Evolutionary conservation across 2,329 filamentous ascomycete genomes (phyloP), one percentile per base, ranked within the genome.

Genomic region (Lachnellula subtilissima): DNA sequence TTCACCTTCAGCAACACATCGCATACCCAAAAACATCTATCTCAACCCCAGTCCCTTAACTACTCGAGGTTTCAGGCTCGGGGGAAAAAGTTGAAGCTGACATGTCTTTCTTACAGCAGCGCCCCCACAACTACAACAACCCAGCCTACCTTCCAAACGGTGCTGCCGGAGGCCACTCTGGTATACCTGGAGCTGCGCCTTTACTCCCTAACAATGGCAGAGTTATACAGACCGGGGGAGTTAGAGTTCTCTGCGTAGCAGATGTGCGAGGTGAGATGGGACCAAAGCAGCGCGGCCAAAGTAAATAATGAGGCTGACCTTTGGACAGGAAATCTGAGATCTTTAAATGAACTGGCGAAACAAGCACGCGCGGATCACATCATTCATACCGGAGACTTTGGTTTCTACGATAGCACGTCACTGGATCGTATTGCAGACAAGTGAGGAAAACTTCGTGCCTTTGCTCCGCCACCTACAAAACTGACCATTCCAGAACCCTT

Each of bases 311-410:
- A 56, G 53, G 56, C 65, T 70, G 59, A 70, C 65, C 54, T 19
- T 22, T 32, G 23, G 47, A 8, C 65, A 99, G 94, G 94, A 74
- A 97, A 97, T 74, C 79, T 99, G 65, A 86, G 88, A 76, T 97
- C 94, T 64, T 80, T 99, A 69, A 99, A 99, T 76, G 92, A 97
- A 60, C 87, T 99, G 60, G 94, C 94, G 63, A 95, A 90, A 75
- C 89, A 94, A 71, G 93, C 94, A 61, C 89, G 89, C 71, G 94
- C 94, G 67, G 91, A 97, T 76, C 91, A 97, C 77, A 96, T 99
- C 74, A 91, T 99, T 69, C 94, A 99, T 75, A 99, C 94, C 19
- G 94, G 94, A 73, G 94, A 99, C 74, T 99, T 99, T 72, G 94
- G 94, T 61, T 99, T 99, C 77, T 99, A 99, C 77, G 94, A 99